Base-by-base conservation (phyloP, 441 rosid species). In the Gossypium schwendimanii region DNA sequence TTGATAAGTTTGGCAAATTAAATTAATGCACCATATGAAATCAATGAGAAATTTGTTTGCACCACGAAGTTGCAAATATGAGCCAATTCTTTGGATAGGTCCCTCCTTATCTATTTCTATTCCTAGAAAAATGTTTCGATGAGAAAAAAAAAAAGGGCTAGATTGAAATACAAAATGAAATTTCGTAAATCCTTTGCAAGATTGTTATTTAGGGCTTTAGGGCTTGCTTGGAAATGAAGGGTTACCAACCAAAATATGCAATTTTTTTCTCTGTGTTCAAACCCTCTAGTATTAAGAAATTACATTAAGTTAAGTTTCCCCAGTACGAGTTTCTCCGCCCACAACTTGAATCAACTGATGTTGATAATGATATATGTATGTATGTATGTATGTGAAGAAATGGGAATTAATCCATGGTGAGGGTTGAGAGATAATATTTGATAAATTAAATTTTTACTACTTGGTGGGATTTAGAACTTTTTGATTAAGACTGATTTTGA, bases 141-240 rank as follows among this genome's bases (percentile, higher is more conserved):
- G 15, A 9, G 33, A 26, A 26, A 26, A 24, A 44, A 44, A 44
- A 11, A 45, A 11, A 0, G n/a, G 14, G 50, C 12, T 14, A 45
- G 79, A 72, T 60, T 58, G 72, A 26, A 59, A 76, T 65, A 36
- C 23, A 58, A 24, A 7, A 72, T 3, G 26, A 41, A 31, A 15
- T 49, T 21, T 36, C 21, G 2, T 39, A 52, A 36, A 62, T 44
- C 64, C 9, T 28, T 28, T 58, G 20, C 15, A 57, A 57, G 33
- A 28, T 28, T 4, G 26, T 50, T 12, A 57, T 21, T 21, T 21
- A 21, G 23, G 23, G 23, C 23, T 50, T 15, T 2, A 31, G 18
- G 41, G 58, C 14, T 76, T 76, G 79, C 79, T 76, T 71, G 60
- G 63, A 3, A 45, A 53, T 9, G 24, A 76, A 71, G 79, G 18